Evolutionary conservation across 208 protist species (phyloP).

Genomic region (Acanthamoeba royreba): DNA sequence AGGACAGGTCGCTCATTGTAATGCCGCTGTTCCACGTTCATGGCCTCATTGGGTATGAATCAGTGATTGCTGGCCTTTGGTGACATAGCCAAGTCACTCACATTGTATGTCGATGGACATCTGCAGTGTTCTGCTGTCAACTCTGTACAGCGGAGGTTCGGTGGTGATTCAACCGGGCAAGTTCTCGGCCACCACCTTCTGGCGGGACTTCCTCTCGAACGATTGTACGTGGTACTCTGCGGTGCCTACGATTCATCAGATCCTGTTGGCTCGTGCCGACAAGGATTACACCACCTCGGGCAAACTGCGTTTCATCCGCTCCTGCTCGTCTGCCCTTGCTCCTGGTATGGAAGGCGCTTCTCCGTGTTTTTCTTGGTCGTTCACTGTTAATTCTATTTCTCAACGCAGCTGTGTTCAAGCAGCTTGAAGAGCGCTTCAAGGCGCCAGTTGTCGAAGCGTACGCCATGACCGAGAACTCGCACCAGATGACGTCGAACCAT

Average conservation of each 20-base stretch:
- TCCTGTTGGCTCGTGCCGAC: conserved; percentile 54
- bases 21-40: conserved; percentile 79
- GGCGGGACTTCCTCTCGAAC: conserved; percentile 19
- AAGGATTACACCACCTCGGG: background rate
- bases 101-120: too few relatives aligned
- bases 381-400: too few relatives aligned
- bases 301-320: conserved; percentile 63
- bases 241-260: conserved; percentile 77
- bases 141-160: conserved; percentile 56
- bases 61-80: too few relatives aligned
- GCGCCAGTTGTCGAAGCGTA: conserved; percentile 75
- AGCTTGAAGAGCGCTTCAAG: conserved; percentile 46
- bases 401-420: conserved; percentile 32
- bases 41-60: conserved; percentile 66
- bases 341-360: conserved; percentile 48
- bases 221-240: conserved; percentile 72
- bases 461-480: conserved; percentile 75
- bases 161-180: background rate
- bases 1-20: conserved; percentile 55
- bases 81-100: too few relatives aligned
- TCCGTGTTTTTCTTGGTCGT: too few relatives aligned
- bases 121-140: conserved; percentile 42
- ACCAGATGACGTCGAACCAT: conserved; percentile 74
- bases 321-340: conserved; percentile 62
- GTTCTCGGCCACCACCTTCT: conserved; percentile 61